These are phyloP conservation scores for Corynespora cassiicola DNA, from an alignment of 2,329 filamentous ascomycete genomes.

Conservation along the genomic window DNA sequence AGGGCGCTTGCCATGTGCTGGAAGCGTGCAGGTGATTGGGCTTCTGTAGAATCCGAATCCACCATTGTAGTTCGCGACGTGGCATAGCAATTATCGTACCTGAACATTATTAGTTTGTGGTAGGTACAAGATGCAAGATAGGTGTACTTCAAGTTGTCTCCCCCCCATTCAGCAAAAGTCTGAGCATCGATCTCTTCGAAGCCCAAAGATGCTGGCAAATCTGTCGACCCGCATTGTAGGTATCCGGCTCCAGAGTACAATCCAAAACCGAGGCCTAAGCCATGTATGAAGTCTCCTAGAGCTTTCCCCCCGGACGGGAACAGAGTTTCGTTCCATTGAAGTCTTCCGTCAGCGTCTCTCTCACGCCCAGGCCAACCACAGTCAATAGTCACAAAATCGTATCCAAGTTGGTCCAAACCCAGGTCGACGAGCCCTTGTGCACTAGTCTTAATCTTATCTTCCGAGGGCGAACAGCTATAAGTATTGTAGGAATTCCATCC, in stretches of 20 bases:
- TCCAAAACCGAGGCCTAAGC: slow-evolving; percentile 58
- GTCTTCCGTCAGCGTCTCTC: slow-evolving; percentile 50
- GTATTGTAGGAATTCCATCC: slow-evolving; percentile 68
- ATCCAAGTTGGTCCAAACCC: slow-evolving; percentile 60
- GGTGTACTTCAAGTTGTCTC: slow-evolving; percentile 58
- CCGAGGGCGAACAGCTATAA: slow-evolving; percentile 58
- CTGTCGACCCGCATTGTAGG: slow-evolving; percentile 50
- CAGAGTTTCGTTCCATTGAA: slow-evolving; percentile 57
- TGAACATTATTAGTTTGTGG: slow-evolving; percentile 21
- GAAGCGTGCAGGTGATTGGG: slow-evolving; percentile 35
- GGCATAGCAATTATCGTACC: slow-evolving; percentile 41
- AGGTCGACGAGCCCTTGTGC: slow-evolving; percentile 61
- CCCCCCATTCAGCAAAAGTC: slow-evolving; percentile 56
- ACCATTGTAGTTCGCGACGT: slow-evolving; percentile 43
- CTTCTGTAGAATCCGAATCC: slow-evolving; percentile 36
- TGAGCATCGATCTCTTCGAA: slow-evolving; percentile 65
- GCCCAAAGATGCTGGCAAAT: slow-evolving; percentile 57
- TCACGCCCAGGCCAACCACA: slow-evolving; percentile 62
- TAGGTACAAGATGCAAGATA: slow-evolving; percentile 30
- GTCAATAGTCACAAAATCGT: slow-evolving; percentile 63
- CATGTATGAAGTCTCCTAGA: slow-evolving; percentile 58
- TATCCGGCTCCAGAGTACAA: slow-evolving; percentile 56
- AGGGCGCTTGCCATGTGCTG: slow-evolving; percentile 34
- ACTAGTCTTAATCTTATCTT: slow-evolving; percentile 58
- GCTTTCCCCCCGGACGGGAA: slow-evolving; percentile 61